Evolutionary conservation across 768 basidiomycete genomes (phyloP).

Genomic region (Mycena metata): DNA sequence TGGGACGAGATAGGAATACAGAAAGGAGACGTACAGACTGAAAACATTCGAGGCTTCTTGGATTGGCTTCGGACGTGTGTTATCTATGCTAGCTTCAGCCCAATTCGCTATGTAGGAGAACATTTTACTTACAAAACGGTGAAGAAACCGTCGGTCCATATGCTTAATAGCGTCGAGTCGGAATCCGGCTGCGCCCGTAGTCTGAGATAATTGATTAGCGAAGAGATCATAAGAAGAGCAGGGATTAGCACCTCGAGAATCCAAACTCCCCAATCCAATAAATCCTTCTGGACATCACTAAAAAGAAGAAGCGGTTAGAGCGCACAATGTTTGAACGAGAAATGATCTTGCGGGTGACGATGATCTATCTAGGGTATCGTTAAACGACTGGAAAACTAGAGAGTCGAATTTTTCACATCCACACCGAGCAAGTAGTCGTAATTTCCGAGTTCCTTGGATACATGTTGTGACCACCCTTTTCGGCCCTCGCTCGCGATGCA

Average conservation of each 20-base stretch:
- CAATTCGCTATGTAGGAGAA: not conserved
- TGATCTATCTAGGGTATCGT: slow-evolving; percentile 77
- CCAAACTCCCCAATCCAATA: slow-evolving; percentile 71
- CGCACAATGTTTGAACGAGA: not conserved
- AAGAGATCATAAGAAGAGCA: slow-evolving; percentile 13
- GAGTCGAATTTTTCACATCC: slow-evolving; percentile 66
- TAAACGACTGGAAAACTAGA: not conserved
- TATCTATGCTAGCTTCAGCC: slow-evolving; percentile 55
- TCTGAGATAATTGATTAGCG: slow-evolving; percentile 55
- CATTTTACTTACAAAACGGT: slow-evolving; percentile 70
- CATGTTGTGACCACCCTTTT: slow-evolving; percentile 85
- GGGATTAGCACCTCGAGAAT: slow-evolving; percentile 22
- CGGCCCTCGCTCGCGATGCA: slow-evolving; percentile 76
- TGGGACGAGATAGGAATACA: not conserved
- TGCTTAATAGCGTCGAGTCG: slow-evolving; percentile 95
- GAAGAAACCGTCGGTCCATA: slow-evolving; percentile 78
- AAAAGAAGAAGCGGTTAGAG: slow-evolving; percentile 1
- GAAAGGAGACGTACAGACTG: slow-evolving; percentile 54
- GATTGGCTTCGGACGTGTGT: slow-evolving; percentile 61
- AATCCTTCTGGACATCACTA: slow-evolving; percentile 76
- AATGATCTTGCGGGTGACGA: slow-evolving; percentile 66
- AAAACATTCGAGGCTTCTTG: slow-evolving; percentile 68
- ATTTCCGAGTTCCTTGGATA: slow-evolving; percentile 85
- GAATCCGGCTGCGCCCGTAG: slow-evolving; percentile 79
- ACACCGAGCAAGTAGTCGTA: slow-evolving; percentile 87